Evolutionary conservation across 495 filamentous ascomycete genomes (phyloP).

Genomic region (Penicillium longicatenatum): DNA sequence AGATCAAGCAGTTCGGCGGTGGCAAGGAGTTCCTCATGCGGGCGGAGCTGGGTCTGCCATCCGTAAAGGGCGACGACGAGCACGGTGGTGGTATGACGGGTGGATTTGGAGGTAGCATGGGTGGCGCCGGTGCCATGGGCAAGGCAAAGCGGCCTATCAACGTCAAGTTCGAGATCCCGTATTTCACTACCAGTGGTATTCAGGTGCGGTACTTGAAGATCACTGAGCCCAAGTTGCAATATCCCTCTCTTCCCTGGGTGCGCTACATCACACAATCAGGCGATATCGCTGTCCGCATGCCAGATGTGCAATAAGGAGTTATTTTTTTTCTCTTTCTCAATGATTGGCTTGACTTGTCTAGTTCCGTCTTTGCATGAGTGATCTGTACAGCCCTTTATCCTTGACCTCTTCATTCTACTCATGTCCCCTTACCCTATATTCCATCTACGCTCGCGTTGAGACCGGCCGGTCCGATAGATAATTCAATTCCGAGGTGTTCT

Average conservation of each 20-base stretch:
- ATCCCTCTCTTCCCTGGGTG: constrained; percentile 97
- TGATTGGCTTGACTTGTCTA: background rate
- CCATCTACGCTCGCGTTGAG: constrained; percentile 27
- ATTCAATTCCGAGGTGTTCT: constrained; percentile 25
- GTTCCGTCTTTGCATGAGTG: constrained; percentile 18
- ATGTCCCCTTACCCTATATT: constrained; percentile 6
- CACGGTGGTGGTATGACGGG: constrained; percentile 95
- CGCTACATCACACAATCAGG: constrained; percentile 97
- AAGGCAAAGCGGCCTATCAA: constrained; percentile 95
- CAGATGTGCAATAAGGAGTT: constrained; percentile 70
- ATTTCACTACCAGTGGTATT: constrained; percentile 98
- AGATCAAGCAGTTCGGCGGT: constrained; percentile 99
- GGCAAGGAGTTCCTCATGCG: constrained; percentile 99
- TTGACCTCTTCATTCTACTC: constrained; percentile 17
- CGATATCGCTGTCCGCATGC: constrained; percentile 90
- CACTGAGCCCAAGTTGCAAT: constrained; percentile 98
- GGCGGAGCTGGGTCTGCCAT: constrained; percentile 93
- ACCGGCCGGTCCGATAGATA: constrained; percentile 41
- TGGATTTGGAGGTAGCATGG: constrained; percentile 95
- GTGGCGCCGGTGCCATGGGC: constrained; percentile 60
- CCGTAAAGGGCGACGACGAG: constrained; percentile 95
- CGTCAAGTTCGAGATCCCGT: constrained; percentile 99
- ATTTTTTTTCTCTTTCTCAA: background rate
- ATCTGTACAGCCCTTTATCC: constrained; percentile 33
- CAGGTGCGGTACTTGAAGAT: constrained; percentile 99